These are phyloP conservation scores for Penicillium decumbens DNA, from an alignment of 2,329 filamentous ascomycete genomes.

Conservation along the genomic window DNA sequence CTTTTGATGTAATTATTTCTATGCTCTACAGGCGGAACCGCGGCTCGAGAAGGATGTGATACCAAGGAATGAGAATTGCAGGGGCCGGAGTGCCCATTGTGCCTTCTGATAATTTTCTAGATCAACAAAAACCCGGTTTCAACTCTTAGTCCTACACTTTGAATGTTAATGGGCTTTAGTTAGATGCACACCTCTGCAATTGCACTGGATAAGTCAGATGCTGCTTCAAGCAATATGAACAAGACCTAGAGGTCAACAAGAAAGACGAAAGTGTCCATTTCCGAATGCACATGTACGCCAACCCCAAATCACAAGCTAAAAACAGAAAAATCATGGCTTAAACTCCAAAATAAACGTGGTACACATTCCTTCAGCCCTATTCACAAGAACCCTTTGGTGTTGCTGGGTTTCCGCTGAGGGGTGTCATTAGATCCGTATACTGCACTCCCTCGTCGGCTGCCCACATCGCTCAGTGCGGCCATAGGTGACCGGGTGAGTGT, in stretches of 20 bases:
- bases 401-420: constrained; percentile 63
- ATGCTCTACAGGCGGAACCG: no score
- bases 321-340: constrained; percentile 5
- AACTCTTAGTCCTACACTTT: no score
- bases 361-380: constrained; percentile 12
- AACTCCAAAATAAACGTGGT: constrained; percentile 17
- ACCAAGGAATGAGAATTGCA: no score
- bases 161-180: no score
- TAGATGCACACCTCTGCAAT: no score
- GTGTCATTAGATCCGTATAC: constrained; percentile 47
- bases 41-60: no score
- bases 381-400: constrained; percentile 74
- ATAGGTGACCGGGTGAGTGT: constrained; percentile 29
- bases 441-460: constrained; percentile 39
- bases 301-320: constrained; percentile 7
- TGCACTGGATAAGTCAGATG: constrained; percentile 1
- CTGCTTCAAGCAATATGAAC: constrained; percentile 16
- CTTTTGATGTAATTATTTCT: not conserved
- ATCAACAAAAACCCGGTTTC: no score
- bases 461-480: constrained; percentile 37
- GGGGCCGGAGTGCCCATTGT: no score
- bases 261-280: constrained; percentile 8
- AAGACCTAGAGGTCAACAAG: constrained; percentile 5
- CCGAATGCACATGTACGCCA: constrained; percentile 17
- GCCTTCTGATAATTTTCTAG: no score